Base-by-base conservation (phyloP, 2,329 filamentous ascomycete species). In the Bipolaris sorokiniana region DNA sequence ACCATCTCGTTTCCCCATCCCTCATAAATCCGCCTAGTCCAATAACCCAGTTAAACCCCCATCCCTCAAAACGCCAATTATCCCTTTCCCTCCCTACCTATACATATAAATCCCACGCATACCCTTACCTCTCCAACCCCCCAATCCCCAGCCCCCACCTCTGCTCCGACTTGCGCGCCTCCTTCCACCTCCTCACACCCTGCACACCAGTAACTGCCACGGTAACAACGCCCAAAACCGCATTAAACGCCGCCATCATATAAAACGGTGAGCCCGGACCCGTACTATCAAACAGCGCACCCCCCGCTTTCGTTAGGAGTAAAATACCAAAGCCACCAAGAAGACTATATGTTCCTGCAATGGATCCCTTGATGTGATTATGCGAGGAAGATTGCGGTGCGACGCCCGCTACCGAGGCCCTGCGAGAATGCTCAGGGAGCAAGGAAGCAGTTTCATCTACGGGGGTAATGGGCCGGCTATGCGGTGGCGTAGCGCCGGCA, bases 301-400 rank as follows among this genome's bases (percentile, higher is more conserved):
- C 95, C 11, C 95, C 95, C 3, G 95, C 76, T 78, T 99, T 99
- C 0, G 95, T 98, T 15, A 99, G 83, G 5, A 98, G 77, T 52
- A 99, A 76, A 50, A 99, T 99, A 0, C 93, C 95, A 0, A 88
- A 90, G 13, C 94, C 95, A 10, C 95, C 95, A 54, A 90, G 92
- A 61, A 97, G 86, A 51, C 91, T 96, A 77, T 99, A 99, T 1
- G 97, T 89, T 2, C 95, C 95, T 0, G 95, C 94, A 64, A 99
- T 95, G 13, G 91, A 94, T 11, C 95, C 95, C 79, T 98, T 98
- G 51, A 98, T 84, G 44, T 85, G 78, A n/a, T 81, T 78, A 46
- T 81, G 71, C 22, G 77, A 54, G 15, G 38, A 50, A 16, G 48
- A 23, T n/a, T 10, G 16, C 4, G 23, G 11, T 9, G 48, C 5